These are phyloP conservation scores for Lactifluus volemus DNA, from an alignment of 768 basidiomycete species.

Conservation along the genomic window DNA sequence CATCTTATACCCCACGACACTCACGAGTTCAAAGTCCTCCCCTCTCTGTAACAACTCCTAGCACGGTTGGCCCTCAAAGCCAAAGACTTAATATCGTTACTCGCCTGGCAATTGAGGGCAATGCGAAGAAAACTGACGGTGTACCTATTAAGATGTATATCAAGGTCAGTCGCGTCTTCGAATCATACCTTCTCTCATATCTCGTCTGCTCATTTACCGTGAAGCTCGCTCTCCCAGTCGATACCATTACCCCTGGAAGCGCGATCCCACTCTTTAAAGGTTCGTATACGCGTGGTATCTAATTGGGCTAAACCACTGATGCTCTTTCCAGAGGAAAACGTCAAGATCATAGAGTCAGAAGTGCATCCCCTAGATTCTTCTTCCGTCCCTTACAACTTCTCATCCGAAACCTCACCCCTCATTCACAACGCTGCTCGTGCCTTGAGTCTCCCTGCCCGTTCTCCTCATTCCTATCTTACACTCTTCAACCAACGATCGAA, in stretches of 20 bases:
- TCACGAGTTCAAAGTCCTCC: conserved; percentile 26
- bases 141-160: conserved; percentile 68
- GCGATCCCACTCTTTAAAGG: conserved; percentile 69
- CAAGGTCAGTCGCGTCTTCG: conserved; percentile 40
- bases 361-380: conserved; percentile 68
- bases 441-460: conserved; percentile 54
- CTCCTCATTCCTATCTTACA: conserved; percentile 50
- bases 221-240: conserved; percentile 47
- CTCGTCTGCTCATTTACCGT: conserved; percentile 29
- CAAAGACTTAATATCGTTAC: conserved; percentile 58
- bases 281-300: conserved; percentile 18
- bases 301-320: neutral
- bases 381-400: conserved; percentile 70
- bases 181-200: neutral
- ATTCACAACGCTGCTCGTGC: conserved; percentile 62
- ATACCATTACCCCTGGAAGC: conserved; percentile 54
- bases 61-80: conserved; percentile 23
- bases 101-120: conserved; percentile 67
- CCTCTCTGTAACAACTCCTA: conserved; percentile 21
- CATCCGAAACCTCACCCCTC: conserved; percentile 49
- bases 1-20: conserved; percentile 19
- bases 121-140: conserved; percentile 58
- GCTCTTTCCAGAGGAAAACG: conserved; percentile 56
- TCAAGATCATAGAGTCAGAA: conserved; percentile 64
- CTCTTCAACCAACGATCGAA: conserved; percentile 33